Evolutionary conservation across 495 filamentous ascomycete genomes (phyloP).

Genomic region (Immersiella caudata): DNA sequence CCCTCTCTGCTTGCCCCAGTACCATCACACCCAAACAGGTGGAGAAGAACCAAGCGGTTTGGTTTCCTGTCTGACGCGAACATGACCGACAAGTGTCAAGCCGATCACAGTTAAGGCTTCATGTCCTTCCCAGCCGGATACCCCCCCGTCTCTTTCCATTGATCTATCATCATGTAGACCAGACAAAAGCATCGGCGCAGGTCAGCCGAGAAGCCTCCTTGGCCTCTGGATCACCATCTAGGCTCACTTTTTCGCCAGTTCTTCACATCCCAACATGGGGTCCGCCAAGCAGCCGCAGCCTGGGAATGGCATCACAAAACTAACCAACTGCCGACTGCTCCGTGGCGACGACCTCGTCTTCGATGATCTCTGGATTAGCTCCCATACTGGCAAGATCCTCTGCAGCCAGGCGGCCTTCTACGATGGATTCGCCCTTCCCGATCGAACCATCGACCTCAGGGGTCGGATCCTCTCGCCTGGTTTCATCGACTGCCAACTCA

Average conservation of each 20-base stretch:
- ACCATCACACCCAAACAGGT: constrained; percentile 24
- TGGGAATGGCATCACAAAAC: constrained; percentile 67
- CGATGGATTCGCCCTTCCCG: constrained; percentile 62
- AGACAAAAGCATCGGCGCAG: neutral
- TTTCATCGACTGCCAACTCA: constrained; percentile 83
- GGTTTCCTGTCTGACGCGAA: neutral
- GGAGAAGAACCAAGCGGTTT: constrained; percentile 7
- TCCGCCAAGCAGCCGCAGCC: constrained; percentile 9
- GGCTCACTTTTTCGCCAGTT: neutral
- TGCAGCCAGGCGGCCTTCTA: constrained; percentile 75
- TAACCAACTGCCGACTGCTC: constrained; percentile 78
- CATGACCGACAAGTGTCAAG: neutral
- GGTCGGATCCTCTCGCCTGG: constrained; percentile 79
- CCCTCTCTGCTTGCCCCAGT: constrained; percentile 31
- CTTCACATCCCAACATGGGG: neutral
- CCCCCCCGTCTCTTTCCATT: too few relatives aligned
- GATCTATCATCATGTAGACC: too few relatives aligned
- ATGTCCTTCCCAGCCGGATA: too few relatives aligned
- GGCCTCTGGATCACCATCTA: neutral
- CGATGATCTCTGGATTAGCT: constrained; percentile 80
- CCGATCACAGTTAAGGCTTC: neutral
- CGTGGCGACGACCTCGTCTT: constrained; percentile 63
- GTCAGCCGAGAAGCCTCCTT: neutral
- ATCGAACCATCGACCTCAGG: constrained; percentile 67
- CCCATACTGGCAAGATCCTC: constrained; percentile 73